phyloP scores from a whole-genome alignment of 2,329 filamentous ascomycete species.

The Fusarium siculi region DNA sequence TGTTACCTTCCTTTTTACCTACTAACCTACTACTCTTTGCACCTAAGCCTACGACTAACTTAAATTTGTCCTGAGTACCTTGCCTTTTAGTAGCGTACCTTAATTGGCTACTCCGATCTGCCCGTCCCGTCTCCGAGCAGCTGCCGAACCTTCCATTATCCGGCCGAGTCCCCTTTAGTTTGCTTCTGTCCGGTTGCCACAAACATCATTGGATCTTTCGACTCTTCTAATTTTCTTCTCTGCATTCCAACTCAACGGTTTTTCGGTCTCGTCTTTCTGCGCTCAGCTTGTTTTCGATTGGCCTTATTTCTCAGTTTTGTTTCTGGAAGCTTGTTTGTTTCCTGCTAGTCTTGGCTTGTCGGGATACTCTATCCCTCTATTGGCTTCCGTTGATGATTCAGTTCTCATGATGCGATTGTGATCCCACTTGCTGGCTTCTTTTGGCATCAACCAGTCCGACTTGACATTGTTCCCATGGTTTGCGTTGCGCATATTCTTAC shows the following conservation, averaged over 20 bases:
- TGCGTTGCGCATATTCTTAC: neutral
- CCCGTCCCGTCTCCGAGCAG: constrained; percentile 19
- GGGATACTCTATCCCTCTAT: neutral
- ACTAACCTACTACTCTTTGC: neutral
- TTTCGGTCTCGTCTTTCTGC: neutral
- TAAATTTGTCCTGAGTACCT: neutral
- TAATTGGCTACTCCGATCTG: neutral
- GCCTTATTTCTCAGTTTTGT: neutral
- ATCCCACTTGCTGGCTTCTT: constrained; percentile 16
- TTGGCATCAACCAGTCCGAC: neutral
- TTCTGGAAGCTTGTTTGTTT: constrained; percentile 1
- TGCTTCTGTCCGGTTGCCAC: constrained; percentile 26
- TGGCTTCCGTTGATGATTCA: constrained; percentile 20
- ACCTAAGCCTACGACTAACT: neutral
- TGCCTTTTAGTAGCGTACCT: neutral
- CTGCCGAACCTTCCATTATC: constrained; percentile 34
- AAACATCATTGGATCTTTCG: constrained; percentile 26
- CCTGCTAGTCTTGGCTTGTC: neutral
- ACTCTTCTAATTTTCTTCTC: constrained; percentile 22
- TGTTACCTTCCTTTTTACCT: neutral
- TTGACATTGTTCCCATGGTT: neutral
- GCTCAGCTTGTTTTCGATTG: constrained; percentile 5
- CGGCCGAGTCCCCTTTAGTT: constrained; percentile 38
- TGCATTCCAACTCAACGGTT: constrained; percentile 24
- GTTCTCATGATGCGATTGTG: constrained; percentile 43